Conservation (phyloP, 768 basidiomycete species). For the Tulasnella sp. region DNA sequence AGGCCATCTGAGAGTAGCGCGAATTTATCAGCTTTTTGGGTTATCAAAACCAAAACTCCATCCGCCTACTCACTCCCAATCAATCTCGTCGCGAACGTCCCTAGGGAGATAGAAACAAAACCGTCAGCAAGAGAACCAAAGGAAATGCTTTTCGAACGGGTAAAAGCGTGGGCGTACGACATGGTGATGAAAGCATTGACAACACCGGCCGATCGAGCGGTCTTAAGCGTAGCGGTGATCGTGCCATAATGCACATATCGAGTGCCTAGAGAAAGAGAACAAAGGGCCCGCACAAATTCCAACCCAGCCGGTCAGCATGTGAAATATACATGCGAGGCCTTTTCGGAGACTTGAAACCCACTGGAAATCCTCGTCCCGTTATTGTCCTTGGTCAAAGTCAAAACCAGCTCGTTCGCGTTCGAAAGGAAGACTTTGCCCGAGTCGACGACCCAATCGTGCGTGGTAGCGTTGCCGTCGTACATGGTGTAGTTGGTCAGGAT, state of each 20-base stretch:
- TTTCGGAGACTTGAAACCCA: neutral
- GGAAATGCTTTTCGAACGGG: slow-evolving; percentile 41
- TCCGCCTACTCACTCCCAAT: slow-evolving; percentile 57
- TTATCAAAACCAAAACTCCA: slow-evolving; percentile 2
- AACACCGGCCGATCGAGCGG: slow-evolving; percentile 3
- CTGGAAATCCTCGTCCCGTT: slow-evolving; percentile 66
- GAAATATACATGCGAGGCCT: too few relatives aligned
- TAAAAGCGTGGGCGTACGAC: slow-evolving; percentile 37
- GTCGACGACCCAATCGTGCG: slow-evolving; percentile 36
- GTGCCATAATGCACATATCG: slow-evolving; percentile 76
- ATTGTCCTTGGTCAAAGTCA: slow-evolving; percentile 59
- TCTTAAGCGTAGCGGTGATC: slow-evolving; percentile 66
- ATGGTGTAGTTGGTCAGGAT: slow-evolving; percentile 56
- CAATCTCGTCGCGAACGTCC: slow-evolving; percentile 51
- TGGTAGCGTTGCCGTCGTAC: slow-evolving; percentile 56
- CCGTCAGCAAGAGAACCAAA: neutral
- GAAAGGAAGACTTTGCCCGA: slow-evolving; percentile 48
- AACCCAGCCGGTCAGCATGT: too few relatives aligned
- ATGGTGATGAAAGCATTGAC: slow-evolving; percentile 58
- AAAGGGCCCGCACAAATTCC: too few relatives aligned
- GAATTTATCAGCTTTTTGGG: neutral
- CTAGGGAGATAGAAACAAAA: neutral
- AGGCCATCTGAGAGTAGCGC: slow-evolving; percentile 23
- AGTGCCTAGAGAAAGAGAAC: slow-evolving; percentile 39
- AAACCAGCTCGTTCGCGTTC: slow-evolving; percentile 47